Percentiles rank a stretch among this genome's conserved stretches.
Conservation (phyloP, 2,329 filamentous ascomycete species). For the Plenodomus lindquistii region DNA sequence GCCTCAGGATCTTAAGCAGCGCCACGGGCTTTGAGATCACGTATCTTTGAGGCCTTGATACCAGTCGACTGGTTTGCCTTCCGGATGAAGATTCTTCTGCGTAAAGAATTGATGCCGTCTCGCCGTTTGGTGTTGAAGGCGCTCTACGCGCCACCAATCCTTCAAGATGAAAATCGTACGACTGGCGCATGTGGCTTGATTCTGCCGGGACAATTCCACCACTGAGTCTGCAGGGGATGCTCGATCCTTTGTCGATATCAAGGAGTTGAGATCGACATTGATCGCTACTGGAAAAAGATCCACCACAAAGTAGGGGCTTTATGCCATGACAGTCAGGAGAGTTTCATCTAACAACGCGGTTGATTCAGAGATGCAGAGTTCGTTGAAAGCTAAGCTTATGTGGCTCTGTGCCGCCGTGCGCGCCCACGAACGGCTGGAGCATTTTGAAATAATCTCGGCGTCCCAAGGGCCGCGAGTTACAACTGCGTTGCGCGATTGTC, state of each 20-base stretch:
- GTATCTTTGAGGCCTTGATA: background rate
- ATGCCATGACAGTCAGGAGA: constrained; percentile 17
- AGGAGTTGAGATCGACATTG: constrained; percentile 27
- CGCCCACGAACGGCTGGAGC: constrained; percentile 4
- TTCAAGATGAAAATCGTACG: constrained; percentile 30
- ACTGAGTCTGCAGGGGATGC: constrained; percentile 20
- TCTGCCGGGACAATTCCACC: constrained; percentile 36
- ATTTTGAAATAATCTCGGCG: background rate
- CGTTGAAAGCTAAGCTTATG: constrained; percentile 19
- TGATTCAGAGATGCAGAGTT: constrained; percentile 21
- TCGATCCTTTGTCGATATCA: constrained; percentile 21
- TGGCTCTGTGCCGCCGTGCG: constrained; percentile 13
- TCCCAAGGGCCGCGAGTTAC: constrained; percentile 3
- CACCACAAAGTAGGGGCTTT: constrained; percentile 10
- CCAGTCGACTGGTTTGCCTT: constrained; percentile 4
- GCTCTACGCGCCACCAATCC: constrained; percentile 31
- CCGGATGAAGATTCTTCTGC: constrained; percentile 12
- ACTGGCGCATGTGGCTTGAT: constrained; percentile 28
- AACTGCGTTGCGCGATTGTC: constrained; percentile 2
- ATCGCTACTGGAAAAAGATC: constrained; percentile 28
- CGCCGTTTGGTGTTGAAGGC: constrained; percentile 14
- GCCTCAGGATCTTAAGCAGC: constrained; percentile 6
- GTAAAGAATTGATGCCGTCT: constrained; percentile 5
- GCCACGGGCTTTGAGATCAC: constrained; percentile 8
- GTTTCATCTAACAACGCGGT: constrained; percentile 20